phyloP scores from a whole-genome alignment of 2,329 filamentous ascomycete genomes.

The Plenodomus tracheiphilus region DNA sequence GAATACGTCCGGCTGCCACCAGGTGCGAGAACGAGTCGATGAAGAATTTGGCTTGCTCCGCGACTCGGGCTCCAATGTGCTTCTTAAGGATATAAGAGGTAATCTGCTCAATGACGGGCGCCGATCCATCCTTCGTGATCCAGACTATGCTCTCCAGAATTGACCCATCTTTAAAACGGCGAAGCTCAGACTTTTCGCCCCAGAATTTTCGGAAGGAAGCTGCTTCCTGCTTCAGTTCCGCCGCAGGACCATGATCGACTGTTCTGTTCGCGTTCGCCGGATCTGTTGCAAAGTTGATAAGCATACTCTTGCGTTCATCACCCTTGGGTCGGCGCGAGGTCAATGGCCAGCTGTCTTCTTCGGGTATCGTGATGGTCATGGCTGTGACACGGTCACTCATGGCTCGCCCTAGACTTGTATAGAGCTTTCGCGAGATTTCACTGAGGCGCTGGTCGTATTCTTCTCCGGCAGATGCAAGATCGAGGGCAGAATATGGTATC shows the following conservation, averaged over 20 bases:
- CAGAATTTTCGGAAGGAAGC: constrained; percentile 86
- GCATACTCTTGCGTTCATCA: constrained; percentile 48
- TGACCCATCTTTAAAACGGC: constrained; percentile 92
- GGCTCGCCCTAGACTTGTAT: constrained; percentile 69
- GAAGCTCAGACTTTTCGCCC: constrained; percentile 89
- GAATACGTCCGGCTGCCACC: constrained; percentile 43
- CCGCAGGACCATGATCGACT: constrained; percentile 85
- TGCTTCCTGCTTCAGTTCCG: constrained; percentile 82
- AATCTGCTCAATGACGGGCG: constrained; percentile 78
- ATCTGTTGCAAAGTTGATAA: constrained; percentile 73
- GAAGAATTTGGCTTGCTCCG: constrained; percentile 52
- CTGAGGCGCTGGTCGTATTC: constrained; percentile 31
- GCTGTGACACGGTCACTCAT: constrained; percentile 74
- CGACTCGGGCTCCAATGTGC: constrained; percentile 66
- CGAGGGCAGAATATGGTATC: constrained; percentile 42
- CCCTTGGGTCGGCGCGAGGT: constrained; percentile 28
- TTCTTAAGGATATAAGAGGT: constrained; percentile 69
- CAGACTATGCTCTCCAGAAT: constrained; percentile 93
- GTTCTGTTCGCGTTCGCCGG: constrained; percentile 71
- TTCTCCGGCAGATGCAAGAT: constrained; percentile 23
- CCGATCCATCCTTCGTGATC: constrained; percentile 62
- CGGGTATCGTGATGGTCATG: constrained; percentile 51
- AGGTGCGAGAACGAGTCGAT: constrained; percentile 53
- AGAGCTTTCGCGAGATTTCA: constrained; percentile 59
- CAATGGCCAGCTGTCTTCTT: constrained; percentile 42